Percentiles rank a stretch among this genome's conserved stretches.
Evolutionary conservation across 768 basidiomycete species (phyloP).

Genomic region (Trametes villosa): DNA sequence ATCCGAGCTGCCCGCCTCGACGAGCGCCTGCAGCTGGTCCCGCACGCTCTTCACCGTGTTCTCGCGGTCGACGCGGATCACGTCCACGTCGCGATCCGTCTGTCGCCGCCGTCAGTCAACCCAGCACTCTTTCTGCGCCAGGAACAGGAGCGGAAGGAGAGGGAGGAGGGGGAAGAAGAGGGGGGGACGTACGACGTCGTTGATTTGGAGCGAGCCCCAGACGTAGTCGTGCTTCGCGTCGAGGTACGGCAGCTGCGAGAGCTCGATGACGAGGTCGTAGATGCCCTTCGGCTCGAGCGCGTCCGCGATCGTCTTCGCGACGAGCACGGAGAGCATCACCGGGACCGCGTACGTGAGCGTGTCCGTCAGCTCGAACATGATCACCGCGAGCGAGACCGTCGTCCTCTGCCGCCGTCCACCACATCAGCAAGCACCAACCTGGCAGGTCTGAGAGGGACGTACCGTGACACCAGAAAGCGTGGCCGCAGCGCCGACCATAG

Average conservation of each 20-base stretch:
- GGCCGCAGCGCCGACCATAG: conserved; percentile 96
- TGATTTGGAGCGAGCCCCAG: conserved; percentile 78
- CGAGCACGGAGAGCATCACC: conserved; percentile 85
- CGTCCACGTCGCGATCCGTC: conserved; percentile 68
- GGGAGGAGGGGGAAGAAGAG: neutral
- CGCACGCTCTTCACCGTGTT: conserved; percentile 83
- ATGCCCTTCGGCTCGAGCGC: conserved; percentile 92
- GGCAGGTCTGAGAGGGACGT: conserved; percentile 33
- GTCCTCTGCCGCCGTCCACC: conserved; percentile 64
- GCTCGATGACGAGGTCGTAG: conserved; percentile 92
- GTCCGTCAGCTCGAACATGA: conserved; percentile 94
- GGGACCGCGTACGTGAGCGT: conserved; percentile 92
- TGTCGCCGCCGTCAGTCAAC: no score
- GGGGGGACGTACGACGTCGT: conserved; percentile 73
- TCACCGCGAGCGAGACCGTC: conserved; percentile 93
- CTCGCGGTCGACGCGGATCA: conserved; percentile 68
- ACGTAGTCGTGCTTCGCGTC: conserved; percentile 89
- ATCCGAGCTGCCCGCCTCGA: conserved; percentile 68
- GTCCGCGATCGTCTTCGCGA: conserved; percentile 90
- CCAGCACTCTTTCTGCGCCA: no score
- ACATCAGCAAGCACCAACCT: conserved; percentile 3
- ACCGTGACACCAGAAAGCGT: conserved; percentile 95
- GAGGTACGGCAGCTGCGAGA: conserved; percentile 89
- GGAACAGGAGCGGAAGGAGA: neutral
- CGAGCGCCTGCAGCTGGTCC: conserved; percentile 64